Base-by-base conservation (phyloP, 2,329 filamentous ascomycete genomes). In the Thelonectria rubi region DNA sequence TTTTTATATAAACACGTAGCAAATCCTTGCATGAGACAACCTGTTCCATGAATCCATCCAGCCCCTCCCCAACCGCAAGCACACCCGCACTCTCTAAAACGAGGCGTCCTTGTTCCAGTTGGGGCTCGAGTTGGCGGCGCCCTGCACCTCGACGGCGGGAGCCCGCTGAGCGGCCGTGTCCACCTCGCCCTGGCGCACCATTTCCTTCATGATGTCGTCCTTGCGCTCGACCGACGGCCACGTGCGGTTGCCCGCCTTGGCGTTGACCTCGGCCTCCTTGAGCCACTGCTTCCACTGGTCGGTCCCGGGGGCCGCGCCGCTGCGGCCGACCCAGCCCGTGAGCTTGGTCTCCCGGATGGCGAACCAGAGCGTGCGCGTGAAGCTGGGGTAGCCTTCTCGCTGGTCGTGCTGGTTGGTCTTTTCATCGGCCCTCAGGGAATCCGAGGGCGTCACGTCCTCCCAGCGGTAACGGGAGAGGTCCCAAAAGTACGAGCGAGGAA, bases 361-460 rank as follows among this genome's bases (percentile, higher is more conserved):
- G 64, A 81, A 86, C 86, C 86, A 88, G 58, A 88, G 73, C 1
- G 83, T 86, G 15, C 82, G 74, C 0, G 86, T 88, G 66, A 82
- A 88, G 57, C 79, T 84, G 8, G 79, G 77, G 12, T 74, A 65
- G 10, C 78, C 78, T 62, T 84, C 82, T 1, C 71, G 67, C 48
- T 72, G 70, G 56, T 81, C 78, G 0, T 46, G 30, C 0, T 48
- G 12, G 20, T 76, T 60, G 0, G 73, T 77, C 6, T 58, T 66
- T 3, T 55, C 3, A 55, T 83, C 62, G 1, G 82, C 80, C 26
- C 74, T 45, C 15, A 26, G 39, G 1, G 80, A 75, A 50, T 83
- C 79, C 0, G 34, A 7, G 0, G 80, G 78, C 1, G 80, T 84
- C 3, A 80, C 65, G 30, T 82, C 78, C 7, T 64, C 46, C 52